Evolutionary conservation across 2,329 filamentous ascomycete species (phyloP), one percentile per base, ranked within the genome.

Genomic region (Colletotrichum somersetense): DNA sequence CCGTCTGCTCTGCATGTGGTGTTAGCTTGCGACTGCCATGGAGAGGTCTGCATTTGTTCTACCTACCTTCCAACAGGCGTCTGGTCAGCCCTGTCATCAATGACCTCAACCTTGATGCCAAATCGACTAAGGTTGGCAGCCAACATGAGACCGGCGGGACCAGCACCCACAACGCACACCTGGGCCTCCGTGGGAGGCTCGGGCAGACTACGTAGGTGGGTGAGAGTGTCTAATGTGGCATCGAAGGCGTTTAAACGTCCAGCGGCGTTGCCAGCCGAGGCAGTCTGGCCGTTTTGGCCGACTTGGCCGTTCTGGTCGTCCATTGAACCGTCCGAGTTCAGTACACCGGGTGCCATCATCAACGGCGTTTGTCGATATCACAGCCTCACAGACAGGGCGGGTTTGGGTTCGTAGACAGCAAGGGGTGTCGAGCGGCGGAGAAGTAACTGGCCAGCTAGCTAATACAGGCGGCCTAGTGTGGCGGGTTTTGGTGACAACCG

Each of bases 81-180:
- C 77, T 89, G 89, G 76, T 92, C 88, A 44, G 88, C 84, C 74
- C 92, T 84, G 78, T 94, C 91, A 81, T 94, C 92, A 61, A 94
- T 84, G 56, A 94, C 86, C 52, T 87, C 85, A 3, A 89, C 86
- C 67, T 89, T 89, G 76, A 93, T 89, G 18, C 91, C 92, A 76
- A 89, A 92, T 11, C 91, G 86, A 23, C 88, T 87, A 46, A 94
- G 83, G 74, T 85, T 85, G 75, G 83, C 82, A 63, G 85, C 86
- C 75, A 88, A 80, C 86, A 89, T 89, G 69, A 89, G 81, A 70
- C 87, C 87, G 18, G 87, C 86, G 3, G 87, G 87, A 18, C 87
- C 87, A 62, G 87, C 87, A 72, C 87, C 87, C 66, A 89, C 85
- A 63, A 89, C 83, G 75, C 86, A 86, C 42, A 87, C 86, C 74